A percentile compares a stretch with the other conserved stretches of the same genome.
Conservation (phyloP, 2,329 filamentous ascomycete species). For the Cercospora sesami region DNA sequence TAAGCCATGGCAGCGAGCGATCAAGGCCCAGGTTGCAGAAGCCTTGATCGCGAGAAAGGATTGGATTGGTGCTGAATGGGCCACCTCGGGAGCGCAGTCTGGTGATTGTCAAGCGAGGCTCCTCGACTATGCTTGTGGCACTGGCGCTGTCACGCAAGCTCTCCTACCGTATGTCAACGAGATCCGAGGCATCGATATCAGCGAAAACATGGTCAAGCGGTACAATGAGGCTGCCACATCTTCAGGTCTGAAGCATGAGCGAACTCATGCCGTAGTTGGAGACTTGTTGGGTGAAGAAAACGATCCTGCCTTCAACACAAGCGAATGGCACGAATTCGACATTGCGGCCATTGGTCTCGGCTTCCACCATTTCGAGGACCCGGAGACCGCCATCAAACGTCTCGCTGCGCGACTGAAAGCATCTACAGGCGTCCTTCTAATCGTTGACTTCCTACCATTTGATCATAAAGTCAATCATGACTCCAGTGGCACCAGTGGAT, state of each 20-base stretch:
- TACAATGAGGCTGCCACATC: conserved; percentile 35
- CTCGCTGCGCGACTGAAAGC: conserved; percentile 34
- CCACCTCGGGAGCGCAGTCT: conserved; percentile 9
- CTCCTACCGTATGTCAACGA: conserved; percentile 33
- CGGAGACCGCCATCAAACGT: conserved; percentile 31
- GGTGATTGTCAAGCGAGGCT: conserved; percentile 27
- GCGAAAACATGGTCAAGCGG: conserved; percentile 35
- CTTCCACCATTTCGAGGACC: conserved; percentile 48
- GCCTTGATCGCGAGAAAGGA: conserved; percentile 32
- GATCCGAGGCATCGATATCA: conserved; percentile 38
- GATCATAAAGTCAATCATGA: conserved; percentile 18
- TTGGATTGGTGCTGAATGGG: conserved; percentile 37
- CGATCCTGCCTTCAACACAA: conserved; percentile 29
- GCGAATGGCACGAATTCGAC: conserved; percentile 45
- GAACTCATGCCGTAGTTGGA: conserved; percentile 36
- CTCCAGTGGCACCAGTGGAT: conserved; percentile 10
- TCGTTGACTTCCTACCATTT: conserved; percentile 38
- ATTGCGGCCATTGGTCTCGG: conserved; percentile 46
- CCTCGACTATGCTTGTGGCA: conserved; percentile 41
- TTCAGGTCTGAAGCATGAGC: conserved; percentile 29
- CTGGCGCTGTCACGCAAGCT: conserved; percentile 39
- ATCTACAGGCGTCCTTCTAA: conserved; percentile 31
- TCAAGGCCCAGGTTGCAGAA: conserved; percentile 34
- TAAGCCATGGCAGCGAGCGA: conserved; percentile 37
- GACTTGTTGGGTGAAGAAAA: conserved; percentile 37